Evolutionary conservation across 208 protist genomes (phyloP).

Genomic region (Paratrypanosoma confusum): DNA sequence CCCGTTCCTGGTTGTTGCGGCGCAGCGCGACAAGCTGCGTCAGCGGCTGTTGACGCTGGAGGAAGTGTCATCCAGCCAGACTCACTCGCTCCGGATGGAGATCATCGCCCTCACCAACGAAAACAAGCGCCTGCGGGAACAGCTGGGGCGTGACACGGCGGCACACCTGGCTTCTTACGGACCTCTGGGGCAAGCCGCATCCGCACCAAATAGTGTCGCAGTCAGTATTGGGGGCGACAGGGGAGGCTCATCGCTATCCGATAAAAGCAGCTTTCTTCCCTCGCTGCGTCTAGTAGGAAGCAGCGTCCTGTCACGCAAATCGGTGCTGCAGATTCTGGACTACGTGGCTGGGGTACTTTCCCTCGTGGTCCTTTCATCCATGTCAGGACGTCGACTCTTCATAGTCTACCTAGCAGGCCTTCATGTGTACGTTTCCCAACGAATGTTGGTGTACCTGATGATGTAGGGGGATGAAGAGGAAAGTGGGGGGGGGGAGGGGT

Average conservation of each 20-base stretch:
- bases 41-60: conserved; percentile 5
- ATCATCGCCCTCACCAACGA: conserved; percentile 2
- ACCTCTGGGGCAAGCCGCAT: too few species aligned
- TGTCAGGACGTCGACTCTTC: background rate
- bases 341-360: conserved; percentile 2
- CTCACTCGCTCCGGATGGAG: conserved; percentile 2
- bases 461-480: too few species aligned
- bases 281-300: background rate
- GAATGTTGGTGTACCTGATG: too few species aligned
- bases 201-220: background rate
- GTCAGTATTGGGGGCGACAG: conserved; percentile 1
- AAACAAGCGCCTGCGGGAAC: conserved; percentile 1
- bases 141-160: background rate
- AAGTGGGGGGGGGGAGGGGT: too few species aligned
- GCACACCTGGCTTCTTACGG: background rate
- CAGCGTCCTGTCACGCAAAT: conserved; percentile 1
- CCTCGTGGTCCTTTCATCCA: conserved; percentile 2
- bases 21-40: conserved; percentile 9
- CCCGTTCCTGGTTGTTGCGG: conserved; percentile 7
- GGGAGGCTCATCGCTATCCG: background rate
- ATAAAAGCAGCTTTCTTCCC: conserved; percentile 1
- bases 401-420: conserved; percentile 1
- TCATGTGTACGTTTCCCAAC: background rate
- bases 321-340: conserved; percentile 3
- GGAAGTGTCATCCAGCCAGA: conserved; percentile 5